These are phyloP conservation scores for Boletus patriciae DNA, from an alignment of 768 basidiomycete genomes.

Conservation along the genomic window DNA sequence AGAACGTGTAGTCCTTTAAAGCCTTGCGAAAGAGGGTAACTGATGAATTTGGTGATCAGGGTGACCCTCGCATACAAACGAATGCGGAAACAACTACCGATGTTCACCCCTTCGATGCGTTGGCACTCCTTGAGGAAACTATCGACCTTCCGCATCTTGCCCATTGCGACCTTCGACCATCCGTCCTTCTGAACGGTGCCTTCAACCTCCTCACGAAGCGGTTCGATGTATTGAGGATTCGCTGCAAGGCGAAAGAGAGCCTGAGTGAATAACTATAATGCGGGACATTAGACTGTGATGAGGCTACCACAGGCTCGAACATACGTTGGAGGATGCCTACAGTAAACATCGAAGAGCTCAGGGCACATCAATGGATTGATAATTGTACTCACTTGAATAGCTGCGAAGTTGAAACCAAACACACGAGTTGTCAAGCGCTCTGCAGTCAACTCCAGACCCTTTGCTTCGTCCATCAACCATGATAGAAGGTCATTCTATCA, in stretches of 20 bases:
- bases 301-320: neutral
- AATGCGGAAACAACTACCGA: conserved; percentile 20
- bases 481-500: conserved; percentile 35
- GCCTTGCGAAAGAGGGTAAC: conserved; percentile 36
- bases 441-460: conserved; percentile 14
- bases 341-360: neutral
- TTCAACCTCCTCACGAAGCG: conserved; percentile 31
- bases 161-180: conserved; percentile 15
- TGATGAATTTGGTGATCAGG: conserved; percentile 2
- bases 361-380: neutral
- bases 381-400: conserved; percentile 21
- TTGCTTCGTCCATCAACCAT: conserved; percentile 36
- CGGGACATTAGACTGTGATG: neutral
- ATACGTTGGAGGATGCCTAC: conserved; percentile 23
- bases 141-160: conserved; percentile 37
- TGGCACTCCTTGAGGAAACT: conserved; percentile 33
- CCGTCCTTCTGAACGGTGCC: neutral
- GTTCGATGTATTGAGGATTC: conserved; percentile 32
- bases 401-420: conserved; percentile 17
- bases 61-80: conserved; percentile 17
- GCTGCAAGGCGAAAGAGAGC: conserved; percentile 38
- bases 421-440: conserved; percentile 24
- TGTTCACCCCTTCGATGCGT: conserved; percentile 5
- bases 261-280: conserved; percentile 31
- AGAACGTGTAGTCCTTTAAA: conserved; percentile 35